phyloP scores from a whole-genome alignment of 208 protist genomes.

The Phytomonas sp. region DNA sequence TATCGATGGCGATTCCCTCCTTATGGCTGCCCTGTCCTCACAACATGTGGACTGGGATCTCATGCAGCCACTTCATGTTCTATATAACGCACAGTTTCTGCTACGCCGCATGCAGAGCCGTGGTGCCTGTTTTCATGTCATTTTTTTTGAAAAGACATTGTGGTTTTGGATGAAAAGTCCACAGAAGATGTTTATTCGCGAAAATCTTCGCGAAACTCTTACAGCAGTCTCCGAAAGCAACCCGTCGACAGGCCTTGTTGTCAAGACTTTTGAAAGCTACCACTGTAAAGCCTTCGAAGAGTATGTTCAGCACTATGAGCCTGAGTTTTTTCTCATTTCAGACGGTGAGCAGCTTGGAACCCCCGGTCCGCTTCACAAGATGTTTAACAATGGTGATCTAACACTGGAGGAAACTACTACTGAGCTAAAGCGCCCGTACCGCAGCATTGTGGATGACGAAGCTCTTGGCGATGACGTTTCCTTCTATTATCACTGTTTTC shows the following conservation, averaged over 20 bases:
- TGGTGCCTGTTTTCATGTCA: slow-evolving; percentile 73
- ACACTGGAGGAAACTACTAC: neutral
- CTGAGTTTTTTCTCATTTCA: slow-evolving; percentile 82
- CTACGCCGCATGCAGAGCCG: slow-evolving; percentile 55
- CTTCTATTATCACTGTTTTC: slow-evolving; percentile 75
- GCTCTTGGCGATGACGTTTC: slow-evolving; percentile 44
- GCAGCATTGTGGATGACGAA: slow-evolving; percentile 69
- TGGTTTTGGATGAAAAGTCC: slow-evolving; percentile 77
- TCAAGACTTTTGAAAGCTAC: slow-evolving; percentile 68
- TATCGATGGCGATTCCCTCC: slow-evolving; percentile 87
- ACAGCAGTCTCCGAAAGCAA: slow-evolving; percentile 29
- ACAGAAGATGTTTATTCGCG: slow-evolving; percentile 77
- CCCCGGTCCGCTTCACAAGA: slow-evolving; percentile 32
- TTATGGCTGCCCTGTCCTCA: slow-evolving; percentile 74
- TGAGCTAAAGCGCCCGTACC: slow-evolving; percentile 29
- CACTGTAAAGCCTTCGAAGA: slow-evolving; percentile 43
- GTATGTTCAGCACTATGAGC: slow-evolving; percentile 59
- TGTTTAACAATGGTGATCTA: slow-evolving; percentile 40
- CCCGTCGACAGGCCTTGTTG: slow-evolving; percentile 24
- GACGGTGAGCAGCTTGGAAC: slow-evolving; percentile 82
- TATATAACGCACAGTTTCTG: slow-evolving; percentile 78
- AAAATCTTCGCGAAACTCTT: slow-evolving; percentile 46
- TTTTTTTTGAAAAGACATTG: slow-evolving; percentile 68
- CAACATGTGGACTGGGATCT: slow-evolving; percentile 81
- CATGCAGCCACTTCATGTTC: slow-evolving; percentile 81